These are phyloP conservation scores for Metschnikowia arizonensis DNA, from an alignment of 805 yeast species.

Conservation along the genomic window DNA sequence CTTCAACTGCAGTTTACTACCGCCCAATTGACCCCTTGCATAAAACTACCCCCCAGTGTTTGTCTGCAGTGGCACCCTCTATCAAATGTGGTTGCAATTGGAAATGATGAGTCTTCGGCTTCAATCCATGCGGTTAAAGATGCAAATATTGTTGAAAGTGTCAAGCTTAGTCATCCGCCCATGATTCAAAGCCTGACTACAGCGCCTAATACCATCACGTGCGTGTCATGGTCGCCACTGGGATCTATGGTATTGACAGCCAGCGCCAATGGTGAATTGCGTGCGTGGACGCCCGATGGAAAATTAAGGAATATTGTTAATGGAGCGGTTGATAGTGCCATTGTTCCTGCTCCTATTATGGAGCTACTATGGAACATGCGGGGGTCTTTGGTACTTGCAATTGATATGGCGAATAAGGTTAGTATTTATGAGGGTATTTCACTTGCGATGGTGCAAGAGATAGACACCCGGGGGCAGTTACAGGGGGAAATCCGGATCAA, in stretches of 20 bases:
- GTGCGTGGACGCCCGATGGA: conserved; percentile 78
- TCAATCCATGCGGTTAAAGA: conserved; percentile 36
- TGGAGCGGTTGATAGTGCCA: conserved; percentile 13
- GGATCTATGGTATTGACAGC: conserved; percentile 64
- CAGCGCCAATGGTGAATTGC: conserved; percentile 64
- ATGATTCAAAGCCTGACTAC: conserved; percentile 14
- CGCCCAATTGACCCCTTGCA: conserved; percentile 34
- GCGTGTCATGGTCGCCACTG: conserved; percentile 59
- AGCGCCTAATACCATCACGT: conserved; percentile 25
- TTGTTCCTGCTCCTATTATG: conserved; percentile 40
- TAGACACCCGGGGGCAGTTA: conserved; percentile 12
- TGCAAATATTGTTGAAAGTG: conserved; percentile 28
- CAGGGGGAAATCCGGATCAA: too few species aligned
- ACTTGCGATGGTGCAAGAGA: conserved; percentile 31
- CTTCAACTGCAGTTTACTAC: conserved; percentile 21
- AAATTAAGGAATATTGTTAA: conserved; percentile 48
- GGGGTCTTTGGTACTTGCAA: conserved; percentile 52
- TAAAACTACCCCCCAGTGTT: conserved; percentile 42
- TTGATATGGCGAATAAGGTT: conserved; percentile 45
- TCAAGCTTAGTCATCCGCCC: conserved; percentile 36
- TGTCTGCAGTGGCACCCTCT: conserved; percentile 57
- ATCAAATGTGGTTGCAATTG: conserved; percentile 49
- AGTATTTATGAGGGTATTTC: conserved; percentile 61
- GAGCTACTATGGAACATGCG: conserved; percentile 57
- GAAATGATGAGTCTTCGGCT: conserved; percentile 47